Evolutionary conservation across 352 stramenopile species (phyloP), one percentile per base, ranked within the genome.

Genomic region (Phytophthora vignae): DNA sequence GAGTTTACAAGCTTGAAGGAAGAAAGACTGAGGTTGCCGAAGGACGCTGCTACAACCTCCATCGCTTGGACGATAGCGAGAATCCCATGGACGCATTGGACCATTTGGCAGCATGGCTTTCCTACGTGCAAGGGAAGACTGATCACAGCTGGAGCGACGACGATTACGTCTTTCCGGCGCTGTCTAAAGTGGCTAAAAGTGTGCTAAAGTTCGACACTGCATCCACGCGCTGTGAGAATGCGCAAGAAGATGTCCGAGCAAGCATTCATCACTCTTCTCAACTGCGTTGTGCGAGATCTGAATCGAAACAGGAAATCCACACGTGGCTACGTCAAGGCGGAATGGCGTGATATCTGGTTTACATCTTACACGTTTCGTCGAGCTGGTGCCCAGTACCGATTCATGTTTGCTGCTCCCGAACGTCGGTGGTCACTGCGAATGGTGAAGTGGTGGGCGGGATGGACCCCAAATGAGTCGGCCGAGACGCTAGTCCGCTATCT

Each of bases 171-270:
- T n/a, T n/a, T n/a, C n/a, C n/a, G n/a, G n/a, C n/a, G n/a, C n/a
- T n/a, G n/a, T n/a, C n/a, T n/a, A n/a, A n/a, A n/a, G n/a, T n/a
- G n/a, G n/a, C n/a, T n/a, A n/a, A n/a, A n/a, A n/a, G n/a, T n/a
- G n/a, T n/a, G n/a, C n/a, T n/a, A n/a, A 69, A 62, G 53, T 49
- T 42, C 4, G 3, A 49, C 0, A 14, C 29, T 7, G 4, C 19
- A 8, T 21, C 31, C 5, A 62, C 62, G 4, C 42, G 62, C 3
- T 63, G 62, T 22, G 40, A 63, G 9, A 62, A 69, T 46, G 52
- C 19, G 8, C 62, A 69, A 69, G 15, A 63, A 69, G n/a, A 69
- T 63, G 62, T 58, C 53, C 8, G 54, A 63, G 19, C 42, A 69
- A 14, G 42, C 12, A 2, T 62, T 58, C 19, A 57, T 69, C 17